Evolutionary conservation across 805 yeast genomes (phyloP).

Genomic region (Candida tammaniensis): DNA sequence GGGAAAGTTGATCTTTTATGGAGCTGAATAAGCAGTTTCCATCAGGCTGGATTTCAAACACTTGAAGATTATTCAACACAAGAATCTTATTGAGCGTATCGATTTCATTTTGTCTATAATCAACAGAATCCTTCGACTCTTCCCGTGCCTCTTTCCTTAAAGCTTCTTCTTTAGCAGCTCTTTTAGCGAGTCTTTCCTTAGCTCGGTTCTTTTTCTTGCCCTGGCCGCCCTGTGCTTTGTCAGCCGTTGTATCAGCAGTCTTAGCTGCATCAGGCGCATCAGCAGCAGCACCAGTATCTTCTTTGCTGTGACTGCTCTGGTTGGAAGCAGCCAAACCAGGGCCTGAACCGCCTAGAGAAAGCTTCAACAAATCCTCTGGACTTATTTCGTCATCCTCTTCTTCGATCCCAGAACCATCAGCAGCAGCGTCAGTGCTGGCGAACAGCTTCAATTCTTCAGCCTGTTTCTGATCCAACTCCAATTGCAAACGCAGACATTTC

Average conservation of each 20-base stretch:
- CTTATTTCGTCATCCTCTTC: slow-evolving; percentile 1
- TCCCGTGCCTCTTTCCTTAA: slow-evolving; percentile 63
- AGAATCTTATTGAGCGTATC: slow-evolving; percentile 61
- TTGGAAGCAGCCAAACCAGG: too few relatives aligned
- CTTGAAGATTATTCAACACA: slow-evolving; percentile 43
- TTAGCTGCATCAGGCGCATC: background rate
- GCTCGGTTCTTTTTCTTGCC: slow-evolving; percentile 64
- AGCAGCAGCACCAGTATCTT: background rate
- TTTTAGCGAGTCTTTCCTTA: slow-evolving; percentile 73
- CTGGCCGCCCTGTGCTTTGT: background rate
- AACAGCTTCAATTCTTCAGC: slow-evolving; percentile 43
- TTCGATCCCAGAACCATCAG: background rate
- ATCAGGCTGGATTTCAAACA: slow-evolving; percentile 78
- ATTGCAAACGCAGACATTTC: slow-evolving; percentile 60
- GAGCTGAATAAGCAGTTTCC: slow-evolving; percentile 94
- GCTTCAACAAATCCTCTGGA: slow-evolving; percentile 10
- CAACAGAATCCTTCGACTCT: slow-evolving; percentile 66
- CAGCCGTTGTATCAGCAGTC: background rate
- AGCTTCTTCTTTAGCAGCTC: slow-evolving; percentile 66
- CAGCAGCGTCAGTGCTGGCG: background rate
- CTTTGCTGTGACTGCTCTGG: background rate
- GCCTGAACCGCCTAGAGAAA: background rate
- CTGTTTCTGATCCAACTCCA: slow-evolving; percentile 53
- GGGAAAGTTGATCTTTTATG: slow-evolving; percentile 68
- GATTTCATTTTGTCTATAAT: slow-evolving; percentile 68